phyloP scores from a whole-genome alignment of 768 basidiomycete genomes.

The Termitomyces eurrhizus region DNA sequence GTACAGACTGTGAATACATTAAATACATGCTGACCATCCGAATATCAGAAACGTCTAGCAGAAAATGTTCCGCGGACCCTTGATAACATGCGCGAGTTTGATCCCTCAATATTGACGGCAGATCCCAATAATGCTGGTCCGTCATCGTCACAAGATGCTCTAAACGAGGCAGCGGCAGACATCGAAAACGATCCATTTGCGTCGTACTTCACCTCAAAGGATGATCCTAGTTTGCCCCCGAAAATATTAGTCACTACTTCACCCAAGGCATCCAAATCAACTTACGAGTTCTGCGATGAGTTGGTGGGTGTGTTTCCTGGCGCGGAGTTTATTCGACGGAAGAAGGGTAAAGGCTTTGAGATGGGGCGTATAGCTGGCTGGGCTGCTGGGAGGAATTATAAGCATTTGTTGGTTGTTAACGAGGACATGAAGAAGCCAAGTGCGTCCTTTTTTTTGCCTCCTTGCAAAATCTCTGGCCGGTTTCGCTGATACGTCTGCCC shows the following conservation, averaged over 20 bases:
- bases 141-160: conserved; percentile 34
- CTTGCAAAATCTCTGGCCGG: not conserved
- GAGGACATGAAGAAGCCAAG: conserved; percentile 95
- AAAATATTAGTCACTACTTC: conserved; percentile 92
- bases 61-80: conserved; percentile 89
- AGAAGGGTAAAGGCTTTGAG: conserved; percentile 88
- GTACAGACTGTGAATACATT: conserved; percentile 10
- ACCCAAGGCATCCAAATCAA: conserved; percentile 79
- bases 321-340: conserved; percentile 81
- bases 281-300: conserved; percentile 93
- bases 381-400: conserved; percentile 87
- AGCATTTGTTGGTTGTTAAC: conserved; percentile 88
- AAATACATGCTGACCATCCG: not conserved
- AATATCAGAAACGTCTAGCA: conserved; percentile 66
- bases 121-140: conserved; percentile 35
- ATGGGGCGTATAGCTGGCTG: conserved; percentile 88
- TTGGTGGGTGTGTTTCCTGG: conserved; percentile 87
- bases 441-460: conserved; percentile 36
- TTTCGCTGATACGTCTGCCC: conserved; percentile 5
- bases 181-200: conserved; percentile 76
- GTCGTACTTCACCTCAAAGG: conserved; percentile 65
- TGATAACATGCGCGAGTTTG: conserved; percentile 89
- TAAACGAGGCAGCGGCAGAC: conserved; percentile 62
- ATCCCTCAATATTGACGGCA: conserved; percentile 62
- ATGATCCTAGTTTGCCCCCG: conserved; percentile 70